Conservation (phyloP, 2,329 filamentous ascomycete genomes). For the Xylariaceae sp. region DNA sequence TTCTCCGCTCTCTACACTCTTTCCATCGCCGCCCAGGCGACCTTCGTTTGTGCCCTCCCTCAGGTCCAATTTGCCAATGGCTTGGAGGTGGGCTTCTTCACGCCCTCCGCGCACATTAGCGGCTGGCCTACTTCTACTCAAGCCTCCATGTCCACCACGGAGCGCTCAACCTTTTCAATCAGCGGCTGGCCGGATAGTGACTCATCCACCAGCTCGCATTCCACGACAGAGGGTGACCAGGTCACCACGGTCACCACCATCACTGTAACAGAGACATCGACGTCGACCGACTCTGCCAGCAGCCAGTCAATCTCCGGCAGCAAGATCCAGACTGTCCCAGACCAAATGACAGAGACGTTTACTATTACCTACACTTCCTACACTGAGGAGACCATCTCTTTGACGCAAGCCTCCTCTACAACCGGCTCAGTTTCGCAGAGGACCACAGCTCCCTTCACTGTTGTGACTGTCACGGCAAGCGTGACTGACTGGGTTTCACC, state of each 20-base stretch:
- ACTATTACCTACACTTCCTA: constrained; percentile 18
- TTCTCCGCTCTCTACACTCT: constrained; percentile 6
- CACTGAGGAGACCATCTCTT: constrained; percentile 13
- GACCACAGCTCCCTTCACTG: constrained; percentile 2
- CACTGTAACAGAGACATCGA: constrained; percentile 18
- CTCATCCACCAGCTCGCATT: constrained; percentile 7
- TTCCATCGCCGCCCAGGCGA: constrained; percentile 15
- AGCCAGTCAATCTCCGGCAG: constrained; percentile 12
- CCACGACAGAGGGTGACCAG: constrained; percentile 4
- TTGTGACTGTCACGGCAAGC: constrained; percentile 15
- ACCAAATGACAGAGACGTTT: constrained; percentile 15
- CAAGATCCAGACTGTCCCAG: constrained; percentile 5
- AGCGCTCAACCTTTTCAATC: neutral
- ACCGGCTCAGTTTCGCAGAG: neutral
- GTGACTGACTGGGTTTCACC: neutral
- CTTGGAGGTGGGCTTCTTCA: constrained; percentile 5
- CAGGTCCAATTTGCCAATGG: constrained; percentile 2
- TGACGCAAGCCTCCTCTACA: neutral
- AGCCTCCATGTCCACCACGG: neutral
- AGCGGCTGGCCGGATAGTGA: constrained; percentile 5
- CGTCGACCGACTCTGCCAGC: constrained; percentile 8
- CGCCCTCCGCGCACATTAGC: constrained; percentile 8
- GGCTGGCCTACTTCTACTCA: constrained; percentile 12
- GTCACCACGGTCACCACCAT: constrained; percentile 18
- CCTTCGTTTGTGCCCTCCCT: constrained; percentile 14